phyloP scores from a whole-genome alignment of 2,329 filamentous ascomycete species.

The Verticillium nonalfalfae region DNA sequence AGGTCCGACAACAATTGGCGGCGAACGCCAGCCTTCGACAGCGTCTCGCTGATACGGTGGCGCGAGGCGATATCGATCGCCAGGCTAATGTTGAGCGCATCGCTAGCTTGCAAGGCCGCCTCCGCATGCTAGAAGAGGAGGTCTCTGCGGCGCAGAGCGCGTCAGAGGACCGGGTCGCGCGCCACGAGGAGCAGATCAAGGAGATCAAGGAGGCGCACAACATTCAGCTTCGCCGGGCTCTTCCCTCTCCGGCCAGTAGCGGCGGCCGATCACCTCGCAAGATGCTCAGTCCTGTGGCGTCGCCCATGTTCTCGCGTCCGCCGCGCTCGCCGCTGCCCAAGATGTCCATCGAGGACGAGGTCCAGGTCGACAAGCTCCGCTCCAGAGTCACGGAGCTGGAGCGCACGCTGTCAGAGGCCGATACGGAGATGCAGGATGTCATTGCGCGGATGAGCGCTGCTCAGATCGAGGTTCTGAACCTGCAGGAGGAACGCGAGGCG shows the following conservation, averaged over 20 bases:
- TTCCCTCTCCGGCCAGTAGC: slow-evolving; percentile 29
- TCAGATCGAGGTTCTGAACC: slow-evolving; percentile 75
- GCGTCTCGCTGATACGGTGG: slow-evolving; percentile 72
- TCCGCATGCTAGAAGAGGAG: slow-evolving; percentile 78
- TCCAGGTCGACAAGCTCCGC: slow-evolving; percentile 70
- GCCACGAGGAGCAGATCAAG: slow-evolving; percentile 80
- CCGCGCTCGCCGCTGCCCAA: slow-evolving; percentile 48
- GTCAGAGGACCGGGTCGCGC: slow-evolving; percentile 75
- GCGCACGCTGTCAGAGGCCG: slow-evolving; percentile 51
- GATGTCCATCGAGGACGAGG: slow-evolving; percentile 64
- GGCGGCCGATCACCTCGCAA: slow-evolving; percentile 22
- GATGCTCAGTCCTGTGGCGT: slow-evolving; percentile 27
- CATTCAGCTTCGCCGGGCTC: slow-evolving; percentile 69
- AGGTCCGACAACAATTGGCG: slow-evolving; percentile 76
- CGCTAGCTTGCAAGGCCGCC: slow-evolving; percentile 71
- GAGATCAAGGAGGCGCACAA: slow-evolving; percentile 71
- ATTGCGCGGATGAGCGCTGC: slow-evolving; percentile 73
- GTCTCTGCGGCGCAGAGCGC: slow-evolving; percentile 76
- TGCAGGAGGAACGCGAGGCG: slow-evolving; percentile 70
- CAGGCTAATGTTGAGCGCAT: slow-evolving; percentile 75
- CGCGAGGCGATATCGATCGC: slow-evolving; percentile 79
- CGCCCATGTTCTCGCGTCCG: slow-evolving; percentile 25
- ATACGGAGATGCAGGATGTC: slow-evolving; percentile 77
- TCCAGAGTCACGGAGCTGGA: slow-evolving; percentile 80
- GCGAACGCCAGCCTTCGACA: slow-evolving; percentile 69